Base-by-base conservation (phyloP, 305 asterid genomes). In the Solanum hybrid region DNA sequence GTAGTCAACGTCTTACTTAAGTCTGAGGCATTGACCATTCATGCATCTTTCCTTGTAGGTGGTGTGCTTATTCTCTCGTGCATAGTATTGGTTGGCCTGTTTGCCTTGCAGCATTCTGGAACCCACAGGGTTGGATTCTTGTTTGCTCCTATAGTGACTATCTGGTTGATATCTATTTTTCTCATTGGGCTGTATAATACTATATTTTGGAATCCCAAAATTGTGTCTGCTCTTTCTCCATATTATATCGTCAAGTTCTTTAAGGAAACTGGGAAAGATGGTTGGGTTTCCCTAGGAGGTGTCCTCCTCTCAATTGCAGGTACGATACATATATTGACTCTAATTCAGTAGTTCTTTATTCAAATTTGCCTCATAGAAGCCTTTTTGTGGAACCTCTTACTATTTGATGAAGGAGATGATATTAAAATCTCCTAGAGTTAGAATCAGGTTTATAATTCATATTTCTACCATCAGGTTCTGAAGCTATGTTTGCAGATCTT, bases 201-300 rank as follows among this genome's bases (percentile, higher is more conserved):
- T n/a, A 90, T 96, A 72, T 51, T 80, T 87, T 97, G 99, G 99
- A 96, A 97, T 89, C 99, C 99, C 20, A 96, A 92, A 89, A 89
- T 96, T 89, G 93, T 96, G 35, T 88, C 88, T 90, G 99, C 99
- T 81, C 96, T 97, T 91, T 97, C 99, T 91, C 99, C 99, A 17
- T 93, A 93, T 93, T 97, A 97, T 91, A 94, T 96, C 37, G 22
- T 94, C 91, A 94, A 91, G 91, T 97, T 94, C 93, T 97, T 96
- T 89, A 56, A 85, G 38, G 91, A 89, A 91, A 97, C 99, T 89
- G 98, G 99, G 87, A 95, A 90, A 92, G 95, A 95, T 78, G 99
- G 99, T 88, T 97, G 99, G 99, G 89, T 96, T 91, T 94, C 99
- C 75, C 96, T 96, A 86, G 99, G 99, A 92, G 99, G 99, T 92